Conservation (phyloP, 1,284 basidiomycete genomes). For the Sporisorium exsertum region DNA sequence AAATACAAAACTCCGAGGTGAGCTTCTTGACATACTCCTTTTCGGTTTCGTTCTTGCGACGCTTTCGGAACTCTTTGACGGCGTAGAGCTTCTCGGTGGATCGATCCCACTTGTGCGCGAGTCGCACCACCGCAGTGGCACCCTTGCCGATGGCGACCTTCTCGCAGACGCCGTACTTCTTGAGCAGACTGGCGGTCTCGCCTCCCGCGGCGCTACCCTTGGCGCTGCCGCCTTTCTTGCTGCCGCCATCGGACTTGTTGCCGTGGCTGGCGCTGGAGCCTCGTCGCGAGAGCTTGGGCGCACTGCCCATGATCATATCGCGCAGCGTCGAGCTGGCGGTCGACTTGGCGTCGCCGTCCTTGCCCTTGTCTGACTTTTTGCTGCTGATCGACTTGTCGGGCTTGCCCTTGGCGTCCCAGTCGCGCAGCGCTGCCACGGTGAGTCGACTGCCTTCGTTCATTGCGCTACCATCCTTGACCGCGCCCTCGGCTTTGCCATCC, state of each 20-base stretch:
- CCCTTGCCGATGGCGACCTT: slow-evolving; percentile 97
- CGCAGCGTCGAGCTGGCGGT: slow-evolving; percentile 62
- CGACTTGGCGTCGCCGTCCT: slow-evolving; percentile 61
- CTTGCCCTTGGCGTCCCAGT: slow-evolving; percentile 62
- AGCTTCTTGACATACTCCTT: slow-evolving; percentile 99
- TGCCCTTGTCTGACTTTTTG: slow-evolving; percentile 51
- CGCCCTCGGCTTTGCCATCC: slow-evolving; percentile 24
- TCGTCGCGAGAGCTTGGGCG: slow-evolving; percentile 62
- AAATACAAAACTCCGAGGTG: slow-evolving; percentile 98
- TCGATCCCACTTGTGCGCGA: slow-evolving; percentile 99
- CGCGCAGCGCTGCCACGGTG: slow-evolving; percentile 63
- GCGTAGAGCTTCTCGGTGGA: slow-evolving; percentile 98
- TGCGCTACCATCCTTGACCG: slow-evolving; percentile 23
- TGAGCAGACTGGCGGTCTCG: slow-evolving; percentile 70
- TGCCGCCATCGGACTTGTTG: slow-evolving; percentile 57
- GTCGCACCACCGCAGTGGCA: slow-evolving; percentile 92
- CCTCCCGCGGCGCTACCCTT: slow-evolving; percentile 57
- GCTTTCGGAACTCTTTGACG: slow-evolving; percentile 98
- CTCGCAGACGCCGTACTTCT: slow-evolving; percentile 98
- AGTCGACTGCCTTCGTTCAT: slow-evolving; percentile 47
- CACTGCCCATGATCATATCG: slow-evolving; percentile 67
- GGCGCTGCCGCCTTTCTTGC: slow-evolving; percentile 58
- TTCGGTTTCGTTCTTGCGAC: slow-evolving; percentile 96
- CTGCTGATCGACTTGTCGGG: slow-evolving; percentile 32
- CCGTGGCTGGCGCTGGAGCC: slow-evolving; percentile 61